Evolutionary conservation across 2,329 filamentous ascomycete species (phyloP).

Genomic region (Rosellinia necatrix): DNA sequence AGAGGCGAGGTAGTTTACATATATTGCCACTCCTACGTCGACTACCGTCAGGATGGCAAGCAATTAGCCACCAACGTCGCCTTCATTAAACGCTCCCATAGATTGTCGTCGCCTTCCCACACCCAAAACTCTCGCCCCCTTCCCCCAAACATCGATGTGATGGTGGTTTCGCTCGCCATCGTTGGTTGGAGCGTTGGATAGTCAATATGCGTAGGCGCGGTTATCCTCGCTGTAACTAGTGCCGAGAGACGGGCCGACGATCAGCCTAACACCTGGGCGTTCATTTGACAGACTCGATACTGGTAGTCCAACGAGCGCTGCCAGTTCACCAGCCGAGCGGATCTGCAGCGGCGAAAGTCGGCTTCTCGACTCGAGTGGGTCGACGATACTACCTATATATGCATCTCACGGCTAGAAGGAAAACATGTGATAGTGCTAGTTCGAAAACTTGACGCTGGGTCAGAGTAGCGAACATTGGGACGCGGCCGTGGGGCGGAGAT

Average conservation of each 20-base stretch:
- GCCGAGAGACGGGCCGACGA: slow-evolving; percentile 28
- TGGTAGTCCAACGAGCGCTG: neutral
- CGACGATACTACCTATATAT: slow-evolving; percentile 14
- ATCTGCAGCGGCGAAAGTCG: slow-evolving; percentile 24
- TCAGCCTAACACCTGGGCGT: slow-evolving; percentile 12
- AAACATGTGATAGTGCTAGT: slow-evolving; percentile 16
- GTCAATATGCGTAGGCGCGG: slow-evolving; percentile 2
- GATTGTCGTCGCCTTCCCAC: too few species aligned
- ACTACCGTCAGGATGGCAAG: neutral
- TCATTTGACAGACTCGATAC: too few species aligned
- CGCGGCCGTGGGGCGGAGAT: too few species aligned
- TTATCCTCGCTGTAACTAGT: slow-evolving; percentile 22
- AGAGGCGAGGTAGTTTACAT: too few species aligned
- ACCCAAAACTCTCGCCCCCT: too few species aligned
- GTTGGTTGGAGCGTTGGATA: neutral
- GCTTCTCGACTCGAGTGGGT: slow-evolving; percentile 7
- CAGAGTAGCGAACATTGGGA: too few species aligned
- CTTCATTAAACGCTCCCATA: too few species aligned
- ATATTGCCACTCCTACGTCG: slow-evolving; percentile 10
- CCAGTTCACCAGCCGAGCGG: slow-evolving; percentile 10
- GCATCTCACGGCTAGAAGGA: slow-evolving; percentile 3
- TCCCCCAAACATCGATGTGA: neutral
- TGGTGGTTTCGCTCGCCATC: neutral
- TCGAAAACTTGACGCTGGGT: slow-evolving; percentile 2
- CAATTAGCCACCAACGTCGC: neutral